Evolutionary conservation across 345 rosid genomes (phyloP).

Genomic region (Eucalyptus albens): DNA sequence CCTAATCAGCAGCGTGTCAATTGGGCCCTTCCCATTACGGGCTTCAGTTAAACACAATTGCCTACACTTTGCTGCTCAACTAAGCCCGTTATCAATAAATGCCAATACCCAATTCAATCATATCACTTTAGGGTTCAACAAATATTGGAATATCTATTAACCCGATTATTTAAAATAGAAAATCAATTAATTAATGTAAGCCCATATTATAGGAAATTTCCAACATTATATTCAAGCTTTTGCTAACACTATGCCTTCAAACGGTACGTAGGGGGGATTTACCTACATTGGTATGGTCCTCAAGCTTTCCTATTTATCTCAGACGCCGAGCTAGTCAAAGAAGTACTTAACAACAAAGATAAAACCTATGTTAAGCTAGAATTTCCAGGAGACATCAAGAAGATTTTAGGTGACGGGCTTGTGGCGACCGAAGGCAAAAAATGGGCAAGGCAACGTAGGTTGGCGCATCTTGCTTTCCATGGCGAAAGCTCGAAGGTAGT

Average conservation of each 20-base stretch:
- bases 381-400: not conserved
- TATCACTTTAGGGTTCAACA: too few species aligned
- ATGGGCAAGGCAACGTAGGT: conserved; percentile 25
- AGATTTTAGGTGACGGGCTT: conserved; percentile 26
- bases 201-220: too few species aligned
- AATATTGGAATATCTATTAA: too few species aligned
- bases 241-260: not conserved
- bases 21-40: too few species aligned
- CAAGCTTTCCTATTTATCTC: not conserved
- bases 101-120: too few species aligned
- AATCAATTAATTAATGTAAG: too few species aligned
- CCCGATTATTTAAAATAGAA: too few species aligned
- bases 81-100: too few species aligned
- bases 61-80: too few species aligned
- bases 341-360: conserved; percentile 6
- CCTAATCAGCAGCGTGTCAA: too few species aligned
- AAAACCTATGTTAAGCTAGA: not conserved
- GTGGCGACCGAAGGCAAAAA: conserved; percentile 6
- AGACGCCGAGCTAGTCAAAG: not conserved
- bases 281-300: not conserved
- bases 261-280: not conserved
- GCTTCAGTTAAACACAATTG: too few species aligned
- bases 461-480: conserved; percentile 36
- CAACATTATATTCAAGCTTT: not conserved
- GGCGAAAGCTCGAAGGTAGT: conserved; percentile 28